Evolutionary conservation across 495 filamentous ascomycete species (phyloP).

Genomic region (Penicillium dipodomyicola): DNA sequence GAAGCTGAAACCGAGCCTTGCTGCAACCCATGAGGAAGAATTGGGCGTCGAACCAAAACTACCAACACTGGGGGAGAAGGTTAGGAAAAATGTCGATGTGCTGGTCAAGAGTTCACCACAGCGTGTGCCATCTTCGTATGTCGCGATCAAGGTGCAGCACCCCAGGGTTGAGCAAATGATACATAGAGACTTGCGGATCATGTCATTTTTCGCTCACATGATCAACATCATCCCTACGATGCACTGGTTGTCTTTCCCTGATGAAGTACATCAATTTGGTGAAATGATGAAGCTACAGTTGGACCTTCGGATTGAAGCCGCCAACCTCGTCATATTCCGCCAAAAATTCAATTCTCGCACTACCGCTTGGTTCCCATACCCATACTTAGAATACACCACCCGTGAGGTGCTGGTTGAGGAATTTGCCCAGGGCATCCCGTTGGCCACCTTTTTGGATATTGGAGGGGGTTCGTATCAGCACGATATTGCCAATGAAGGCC

Average conservation of each 20-base stretch:
- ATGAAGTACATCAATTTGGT: conserved; percentile 90
- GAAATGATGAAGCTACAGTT: conserved; percentile 98
- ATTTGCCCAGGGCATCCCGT: conserved; percentile 89
- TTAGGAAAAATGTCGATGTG: conserved; percentile 78
- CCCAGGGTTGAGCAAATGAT: conserved; percentile 88
- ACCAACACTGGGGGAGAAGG: conserved; percentile 59
- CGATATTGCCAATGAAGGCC: conserved; percentile 92
- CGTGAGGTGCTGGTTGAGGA: conserved; percentile 93
- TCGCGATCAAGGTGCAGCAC: conserved; percentile 95
- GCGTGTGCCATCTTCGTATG: conserved; percentile 85
- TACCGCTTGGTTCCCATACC: conserved; percentile 94
- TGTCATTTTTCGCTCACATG: conserved; percentile 84
- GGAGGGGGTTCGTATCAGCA: conserved; percentile 91
- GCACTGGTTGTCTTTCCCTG: conserved; percentile 95
- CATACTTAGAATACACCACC: conserved; percentile 87
- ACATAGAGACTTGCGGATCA: conserved; percentile 84
- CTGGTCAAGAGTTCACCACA: conserved; percentile 82
- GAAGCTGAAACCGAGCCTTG: conserved; percentile 78
- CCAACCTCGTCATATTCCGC: conserved; percentile 86
- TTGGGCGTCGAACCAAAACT: conserved; percentile 36
- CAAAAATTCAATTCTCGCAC: conserved; percentile 84
- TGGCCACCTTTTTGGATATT: conserved; percentile 83
- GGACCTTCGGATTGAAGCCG: conserved; percentile 90
- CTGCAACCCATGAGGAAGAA: conserved; percentile 58
- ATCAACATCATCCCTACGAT: conserved; percentile 91